Evolutionary conservation across 73 alveolate species (phyloP).

Genomic region (Tetrahymena elliotti): DNA sequence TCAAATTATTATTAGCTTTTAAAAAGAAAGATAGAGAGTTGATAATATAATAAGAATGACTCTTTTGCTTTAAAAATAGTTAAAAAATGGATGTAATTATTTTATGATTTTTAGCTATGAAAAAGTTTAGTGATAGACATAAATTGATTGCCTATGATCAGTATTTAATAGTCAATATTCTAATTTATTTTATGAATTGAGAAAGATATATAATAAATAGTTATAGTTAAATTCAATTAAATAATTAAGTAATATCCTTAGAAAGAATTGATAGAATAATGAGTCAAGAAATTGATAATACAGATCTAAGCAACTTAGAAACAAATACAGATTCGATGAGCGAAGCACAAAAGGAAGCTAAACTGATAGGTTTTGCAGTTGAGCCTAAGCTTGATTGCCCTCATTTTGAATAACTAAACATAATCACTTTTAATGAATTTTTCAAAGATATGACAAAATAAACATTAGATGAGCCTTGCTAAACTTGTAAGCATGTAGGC

Average conservation of each 20-base stretch:
- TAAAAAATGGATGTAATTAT: too few relatives aligned
- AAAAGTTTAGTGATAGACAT: neutral
- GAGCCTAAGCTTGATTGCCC: neutral
- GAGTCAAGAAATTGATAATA: neutral
- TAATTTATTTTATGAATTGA: neutral
- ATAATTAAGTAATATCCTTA: too few relatives aligned
- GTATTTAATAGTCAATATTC: neutral
- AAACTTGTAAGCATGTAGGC: slow-evolving; percentile 25
- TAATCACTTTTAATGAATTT: neutral
- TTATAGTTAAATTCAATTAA: too few relatives aligned
- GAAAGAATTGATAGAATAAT: neutral
- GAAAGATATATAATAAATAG: neutral
- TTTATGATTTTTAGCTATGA: too few relatives aligned
- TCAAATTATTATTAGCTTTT: too few relatives aligned
- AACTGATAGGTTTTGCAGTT: neutral
- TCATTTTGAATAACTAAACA: neutral
- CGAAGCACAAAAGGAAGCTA: neutral
- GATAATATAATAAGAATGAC: too few relatives aligned
- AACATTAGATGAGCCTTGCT: slow-evolving; percentile 41
- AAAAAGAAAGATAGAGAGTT: too few relatives aligned
- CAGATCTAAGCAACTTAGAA: neutral
- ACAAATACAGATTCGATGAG: neutral
- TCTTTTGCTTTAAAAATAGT: neutral
- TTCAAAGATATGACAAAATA: neutral
- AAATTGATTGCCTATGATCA: neutral